Evolutionary conservation across 495 filamentous ascomycete genomes (phyloP), one percentile per base, ranked within the genome.

Genomic region (Elaphomyces granulatus): DNA sequence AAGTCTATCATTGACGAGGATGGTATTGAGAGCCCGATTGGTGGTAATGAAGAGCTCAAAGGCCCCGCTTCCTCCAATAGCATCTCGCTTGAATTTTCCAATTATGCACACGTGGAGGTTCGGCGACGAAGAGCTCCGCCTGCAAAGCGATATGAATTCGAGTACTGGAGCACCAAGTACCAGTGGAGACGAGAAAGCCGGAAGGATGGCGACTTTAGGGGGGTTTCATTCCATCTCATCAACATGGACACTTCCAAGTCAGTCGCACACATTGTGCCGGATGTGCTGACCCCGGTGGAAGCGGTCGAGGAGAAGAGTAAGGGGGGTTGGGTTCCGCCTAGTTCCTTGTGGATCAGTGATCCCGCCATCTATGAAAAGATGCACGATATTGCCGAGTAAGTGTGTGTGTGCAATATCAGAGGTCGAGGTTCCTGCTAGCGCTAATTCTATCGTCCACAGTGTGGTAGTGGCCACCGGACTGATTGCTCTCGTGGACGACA

Each of bases 371-470:
- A 83, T 44, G 67, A 76, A 32, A 73, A 70, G 44, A 60, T 71
- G 52, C 78, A 77, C 42, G 90, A 95, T 55, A 73, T 88, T 57
- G 83, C 84, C 45, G 90, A 98, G 87, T 95, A 77, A 84, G 87
- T 83, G 28, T 38, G 39, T 41, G 35, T 17, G 21, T 36, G 16
- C 16, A 37, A 34, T 37, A 14, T 41, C 30, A 39, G 28, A 30
- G 32, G 41, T 44, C 15, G 14, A 34, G 7, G 2, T 39, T 33
- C 30, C 9, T 28, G 14, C 28, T 36, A 17, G 35, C 23, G 37
- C 45, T 57, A 42, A 56, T 53, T 54, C 55, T 59, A 40, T 18
- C 38, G 30, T 43, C 32, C 45, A 19, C 41, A 94, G 87, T 52
- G 80, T 87, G 45, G 80, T 96, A 50, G 75, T 98, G 41, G 78